These are phyloP conservation scores for Pythium volutum DNA, from an alignment of 352 stramenopile genomes.

Conservation along the genomic window DNA sequence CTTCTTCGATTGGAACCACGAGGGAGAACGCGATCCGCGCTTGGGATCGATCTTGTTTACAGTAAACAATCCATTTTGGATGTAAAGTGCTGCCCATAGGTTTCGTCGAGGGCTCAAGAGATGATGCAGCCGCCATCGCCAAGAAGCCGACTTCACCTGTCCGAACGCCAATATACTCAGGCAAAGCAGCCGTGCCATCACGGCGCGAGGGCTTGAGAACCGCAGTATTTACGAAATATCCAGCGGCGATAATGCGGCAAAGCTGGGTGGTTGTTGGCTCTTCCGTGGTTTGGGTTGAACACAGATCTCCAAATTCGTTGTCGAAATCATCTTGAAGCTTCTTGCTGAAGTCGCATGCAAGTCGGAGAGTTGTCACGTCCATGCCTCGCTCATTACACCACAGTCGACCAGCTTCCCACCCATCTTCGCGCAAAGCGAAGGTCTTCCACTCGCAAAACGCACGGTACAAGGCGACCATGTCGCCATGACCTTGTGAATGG, in stretches of 20 bases:
- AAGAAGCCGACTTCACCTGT: background rate
- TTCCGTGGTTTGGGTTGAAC: background rate
- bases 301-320: background rate
- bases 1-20: background rate
- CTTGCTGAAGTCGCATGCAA: background rate
- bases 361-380: background rate
- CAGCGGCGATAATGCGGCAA: background rate
- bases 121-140: background rate
- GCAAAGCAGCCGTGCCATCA: background rate
- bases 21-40: background rate
- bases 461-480: background rate
- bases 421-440: background rate
- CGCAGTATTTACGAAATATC: background rate
- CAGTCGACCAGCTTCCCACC: background rate
- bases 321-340: background rate
- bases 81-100: background rate
- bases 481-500: background rate
- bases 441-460: background rate
- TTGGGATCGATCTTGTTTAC: background rate
- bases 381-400: background rate
- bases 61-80: background rate
- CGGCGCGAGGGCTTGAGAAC: background rate
- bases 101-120: background rate
- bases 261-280: background rate
- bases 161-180: background rate